Evolutionary conservation across 129 eudicot species (phyloP).

Genomic region (Daucus carota): DNA sequence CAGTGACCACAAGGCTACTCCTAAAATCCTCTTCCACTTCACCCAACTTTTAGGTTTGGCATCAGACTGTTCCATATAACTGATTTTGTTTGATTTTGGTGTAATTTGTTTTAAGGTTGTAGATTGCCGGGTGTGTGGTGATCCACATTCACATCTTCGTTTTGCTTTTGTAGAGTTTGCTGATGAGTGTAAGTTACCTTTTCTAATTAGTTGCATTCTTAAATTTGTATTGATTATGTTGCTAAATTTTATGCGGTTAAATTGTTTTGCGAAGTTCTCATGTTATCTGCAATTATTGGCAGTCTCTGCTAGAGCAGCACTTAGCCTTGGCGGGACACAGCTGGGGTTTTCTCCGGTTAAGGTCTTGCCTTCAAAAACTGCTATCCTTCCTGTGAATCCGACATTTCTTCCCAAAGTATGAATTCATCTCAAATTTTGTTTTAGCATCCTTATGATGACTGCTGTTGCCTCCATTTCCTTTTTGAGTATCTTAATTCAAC

Average conservation of each 20-base stretch:
- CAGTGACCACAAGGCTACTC: neutral
- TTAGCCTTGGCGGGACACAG: constrained; percentile 69
- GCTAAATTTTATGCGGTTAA: neutral
- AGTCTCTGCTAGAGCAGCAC: constrained; percentile 86
- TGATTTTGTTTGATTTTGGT: neutral
- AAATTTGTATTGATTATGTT: neutral
- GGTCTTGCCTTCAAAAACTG: constrained; percentile 97
- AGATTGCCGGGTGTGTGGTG: constrained; percentile 95
- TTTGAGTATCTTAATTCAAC: neutral
- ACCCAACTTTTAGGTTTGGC: neutral
- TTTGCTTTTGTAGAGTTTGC: constrained; percentile 96
- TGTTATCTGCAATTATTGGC: constrained; percentile 14
- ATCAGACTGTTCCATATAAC: neutral
- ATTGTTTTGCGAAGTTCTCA: neutral
- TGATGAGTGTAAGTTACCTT: constrained; percentile 64
- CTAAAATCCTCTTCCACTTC: neutral
- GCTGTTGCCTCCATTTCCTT: neutral
- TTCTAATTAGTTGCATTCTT: neutral
- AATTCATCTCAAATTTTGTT: neutral
- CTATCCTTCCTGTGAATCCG: constrained; percentile 96
- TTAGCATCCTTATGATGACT: neutral
- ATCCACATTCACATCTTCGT: constrained; percentile 94
- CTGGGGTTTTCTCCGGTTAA: constrained; percentile 69
- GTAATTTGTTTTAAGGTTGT: constrained; percentile 55
- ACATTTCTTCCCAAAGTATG: constrained; percentile 89